Conservation (phyloP, 176 grass and related monocot species). For the Juncus inflexus region DNA sequence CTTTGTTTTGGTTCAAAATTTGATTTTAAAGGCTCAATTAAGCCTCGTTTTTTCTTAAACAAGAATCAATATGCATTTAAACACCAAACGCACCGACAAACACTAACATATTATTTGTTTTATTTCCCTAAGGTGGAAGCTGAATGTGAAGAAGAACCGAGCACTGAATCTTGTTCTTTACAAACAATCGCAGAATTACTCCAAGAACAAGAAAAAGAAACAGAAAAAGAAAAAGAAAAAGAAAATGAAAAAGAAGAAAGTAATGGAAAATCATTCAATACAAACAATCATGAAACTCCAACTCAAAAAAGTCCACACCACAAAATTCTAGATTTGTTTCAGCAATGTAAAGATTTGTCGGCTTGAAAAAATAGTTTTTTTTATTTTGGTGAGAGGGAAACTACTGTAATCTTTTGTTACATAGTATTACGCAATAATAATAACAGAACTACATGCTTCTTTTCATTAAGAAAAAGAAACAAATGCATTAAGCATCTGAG, state of each 20-base stretch:
- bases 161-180: not conserved
- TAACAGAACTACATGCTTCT: too few relatives aligned
- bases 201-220: conserved; percentile 3
- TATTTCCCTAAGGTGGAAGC: conserved; percentile 18
- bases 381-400: not conserved
- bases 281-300: not conserved
- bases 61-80: not conserved
- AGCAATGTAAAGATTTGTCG: conserved; percentile 26
- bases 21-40: not conserved
- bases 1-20: not conserved
- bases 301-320: conserved; percentile 20
- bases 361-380: conserved; percentile 11
- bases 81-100: not conserved
- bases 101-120: not conserved
- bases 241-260: not conserved
- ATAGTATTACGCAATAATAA: too few relatives aligned
- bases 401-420: not conserved
- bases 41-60: not conserved
- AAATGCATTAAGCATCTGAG: too few relatives aligned
- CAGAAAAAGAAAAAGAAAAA: not conserved
- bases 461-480: too few relatives aligned
- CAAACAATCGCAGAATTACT: conserved; percentile 26
- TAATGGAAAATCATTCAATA: conserved; percentile 2
- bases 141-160: conserved; percentile 17
- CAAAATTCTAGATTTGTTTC: conserved; percentile 18